These are phyloP conservation scores for Chrysochromulina tobinii DNA, from an alignment of 78 protist genomes.

Conservation along the genomic window DNA sequence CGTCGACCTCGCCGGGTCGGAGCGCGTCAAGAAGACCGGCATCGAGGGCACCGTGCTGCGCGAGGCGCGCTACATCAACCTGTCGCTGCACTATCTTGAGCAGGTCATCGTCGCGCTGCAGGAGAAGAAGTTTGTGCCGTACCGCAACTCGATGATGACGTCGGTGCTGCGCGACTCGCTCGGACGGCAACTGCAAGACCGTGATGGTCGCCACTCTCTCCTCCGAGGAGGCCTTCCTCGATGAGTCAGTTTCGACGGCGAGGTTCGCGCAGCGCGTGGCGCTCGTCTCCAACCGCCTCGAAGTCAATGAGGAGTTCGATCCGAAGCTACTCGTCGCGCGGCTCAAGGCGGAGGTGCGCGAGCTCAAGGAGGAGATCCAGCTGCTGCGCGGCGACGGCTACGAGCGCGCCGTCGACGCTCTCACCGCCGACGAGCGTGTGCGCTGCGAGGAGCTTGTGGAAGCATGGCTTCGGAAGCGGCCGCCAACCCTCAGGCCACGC, in stretches of 20 bases:
- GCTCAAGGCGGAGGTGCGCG: constrained; percentile 5
- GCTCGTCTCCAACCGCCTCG: constrained; percentile 34
- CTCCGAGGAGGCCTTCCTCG: not conserved
- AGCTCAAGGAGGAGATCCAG: not conserved
- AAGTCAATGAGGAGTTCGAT: constrained; percentile 71
- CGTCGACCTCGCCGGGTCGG: constrained; percentile 58
- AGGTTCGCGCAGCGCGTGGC: constrained; percentile 70
- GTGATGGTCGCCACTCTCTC: constrained; percentile 63
- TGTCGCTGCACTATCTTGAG: constrained; percentile 69
- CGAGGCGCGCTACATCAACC: constrained; percentile 68
- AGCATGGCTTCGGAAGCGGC: too few relatives aligned
- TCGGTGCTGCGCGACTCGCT: constrained; percentile 72
- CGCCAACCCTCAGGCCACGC: not conserved
- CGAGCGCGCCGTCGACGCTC: not conserved
- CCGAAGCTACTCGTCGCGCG: constrained; percentile 50
- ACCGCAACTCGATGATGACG: constrained; percentile 79
- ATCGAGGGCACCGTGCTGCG: constrained; percentile 8
- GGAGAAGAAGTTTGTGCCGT: constrained; percentile 66
- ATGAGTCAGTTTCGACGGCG: not conserved
- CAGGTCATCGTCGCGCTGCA: constrained; percentile 52
- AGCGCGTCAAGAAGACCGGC: constrained; percentile 31
- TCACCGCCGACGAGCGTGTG: not conserved
- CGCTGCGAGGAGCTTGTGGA: not conserved
- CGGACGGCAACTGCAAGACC: constrained; percentile 84
- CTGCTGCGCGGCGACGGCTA: not conserved